Evolutionary conservation across 805 yeast species (phyloP).

Genomic region (Saturnispora quitensis): DNA sequence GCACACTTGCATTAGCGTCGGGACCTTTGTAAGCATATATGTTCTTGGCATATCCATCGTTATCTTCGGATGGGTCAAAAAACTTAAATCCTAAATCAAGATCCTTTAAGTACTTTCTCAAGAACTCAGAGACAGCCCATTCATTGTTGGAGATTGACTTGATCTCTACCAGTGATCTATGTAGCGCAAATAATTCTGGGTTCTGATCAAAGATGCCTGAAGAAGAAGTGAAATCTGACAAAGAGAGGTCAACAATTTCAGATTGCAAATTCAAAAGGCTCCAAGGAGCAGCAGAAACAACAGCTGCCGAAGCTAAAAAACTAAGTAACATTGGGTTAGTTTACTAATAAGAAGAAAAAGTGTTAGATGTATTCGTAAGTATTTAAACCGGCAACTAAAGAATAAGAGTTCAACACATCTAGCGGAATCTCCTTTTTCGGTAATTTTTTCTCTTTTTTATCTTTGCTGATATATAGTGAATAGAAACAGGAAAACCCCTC

Average conservation of each 20-base stretch:
- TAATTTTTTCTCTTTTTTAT: background rate
- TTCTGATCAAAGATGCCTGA: conserved; percentile 9
- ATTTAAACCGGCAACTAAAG: background rate
- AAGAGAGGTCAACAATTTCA: background rate
- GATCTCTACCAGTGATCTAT: conserved; percentile 27
- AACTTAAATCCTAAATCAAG: conserved; percentile 48
- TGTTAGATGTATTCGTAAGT: background rate
- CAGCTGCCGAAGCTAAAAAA: background rate
- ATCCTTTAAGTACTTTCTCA: conserved; percentile 30
- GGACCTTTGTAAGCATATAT: conserved; percentile 48
- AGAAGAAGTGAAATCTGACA: background rate
- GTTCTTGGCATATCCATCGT: conserved; percentile 17
- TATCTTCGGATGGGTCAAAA: conserved; percentile 8
- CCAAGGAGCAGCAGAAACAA: background rate
- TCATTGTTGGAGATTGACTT: conserved; percentile 31
- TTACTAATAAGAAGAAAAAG: background rate
- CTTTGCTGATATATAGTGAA: background rate
- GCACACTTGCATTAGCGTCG: conserved; percentile 36
- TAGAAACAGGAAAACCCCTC: background rate
- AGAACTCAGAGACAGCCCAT: conserved; percentile 29
- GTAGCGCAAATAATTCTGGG: conserved; percentile 24
- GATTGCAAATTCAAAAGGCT: background rate
- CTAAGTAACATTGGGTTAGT: background rate
- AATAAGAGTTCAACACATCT: background rate
- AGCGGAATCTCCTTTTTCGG: background rate